phyloP scores from a whole-genome alignment of 2,329 filamentous ascomycete species.

The Beauveria sp. region DNA sequence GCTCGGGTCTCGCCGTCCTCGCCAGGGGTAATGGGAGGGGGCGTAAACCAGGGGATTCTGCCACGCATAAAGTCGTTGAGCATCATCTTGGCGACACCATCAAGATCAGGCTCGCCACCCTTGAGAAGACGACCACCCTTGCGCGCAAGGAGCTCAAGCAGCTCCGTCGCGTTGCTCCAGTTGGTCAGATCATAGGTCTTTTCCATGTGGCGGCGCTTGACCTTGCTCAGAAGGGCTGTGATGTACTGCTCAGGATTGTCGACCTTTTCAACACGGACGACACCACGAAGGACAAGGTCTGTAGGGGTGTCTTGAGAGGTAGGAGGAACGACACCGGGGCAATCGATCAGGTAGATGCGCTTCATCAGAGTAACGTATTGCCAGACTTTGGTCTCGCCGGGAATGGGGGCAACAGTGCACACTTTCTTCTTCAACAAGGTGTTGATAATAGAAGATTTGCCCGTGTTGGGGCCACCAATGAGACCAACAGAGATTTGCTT shows the following conservation, averaged over 20 bases:
- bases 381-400: slow-evolving; percentile 96
- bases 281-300: slow-evolving; percentile 82
- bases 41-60: slow-evolving; percentile 93
- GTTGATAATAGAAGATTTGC: slow-evolving; percentile 97
- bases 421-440: slow-evolving; percentile 91
- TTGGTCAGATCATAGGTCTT: slow-evolving; percentile 84
- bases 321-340: slow-evolving; percentile 90
- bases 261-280: slow-evolving; percentile 91
- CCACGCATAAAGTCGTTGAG: slow-evolving; percentile 93
- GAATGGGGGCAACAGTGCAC: slow-evolving; percentile 86
- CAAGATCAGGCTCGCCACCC: slow-evolving; percentile 89
- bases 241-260: slow-evolving; percentile 97
- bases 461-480: slow-evolving; percentile 74
- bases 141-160: slow-evolving; percentile 77
- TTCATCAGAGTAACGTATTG: slow-evolving; percentile 96
- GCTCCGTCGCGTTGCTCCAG: slow-evolving; percentile 69
- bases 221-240: slow-evolving; percentile 67
- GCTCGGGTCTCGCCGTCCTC: slow-evolving; percentile 47
- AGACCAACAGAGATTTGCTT: slow-evolving; percentile 94
- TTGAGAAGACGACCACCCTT: slow-evolving; percentile 82
- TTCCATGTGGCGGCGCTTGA: slow-evolving; percentile 82
- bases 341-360: slow-evolving; percentile 84
- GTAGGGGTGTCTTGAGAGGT: slow-evolving; percentile 75
- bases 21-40: slow-evolving; percentile 54
- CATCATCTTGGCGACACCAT: slow-evolving; percentile 94